Percentiles rank a stretch among this genome's conserved stretches.
Evolutionary conservation across 2,329 filamentous ascomycete species (phyloP).

Genomic region (Cladosporium phlei): DNA sequence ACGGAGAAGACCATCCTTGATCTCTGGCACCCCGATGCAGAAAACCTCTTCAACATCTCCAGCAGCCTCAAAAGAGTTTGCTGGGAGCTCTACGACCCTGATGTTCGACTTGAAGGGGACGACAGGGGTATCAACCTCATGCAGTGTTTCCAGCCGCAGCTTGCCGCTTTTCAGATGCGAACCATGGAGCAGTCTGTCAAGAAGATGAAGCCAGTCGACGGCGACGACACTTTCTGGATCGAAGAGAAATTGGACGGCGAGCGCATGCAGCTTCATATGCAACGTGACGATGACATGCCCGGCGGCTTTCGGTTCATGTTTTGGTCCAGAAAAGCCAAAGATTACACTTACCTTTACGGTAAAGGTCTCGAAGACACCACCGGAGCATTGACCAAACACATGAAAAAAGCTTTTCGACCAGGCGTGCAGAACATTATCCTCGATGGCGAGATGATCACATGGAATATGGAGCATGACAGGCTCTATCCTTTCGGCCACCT

Average conservation of each 20-base stretch:
- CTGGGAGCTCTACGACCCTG: constrained; percentile 80
- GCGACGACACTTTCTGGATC: constrained; percentile 83
- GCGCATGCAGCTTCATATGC: constrained; percentile 94
- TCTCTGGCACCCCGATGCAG: constrained; percentile 51
- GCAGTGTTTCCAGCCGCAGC: constrained; percentile 93
- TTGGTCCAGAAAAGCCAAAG: constrained; percentile 94
- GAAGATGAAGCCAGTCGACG: constrained; percentile 59
- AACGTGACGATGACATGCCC: constrained; percentile 59
- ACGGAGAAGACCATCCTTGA: constrained; percentile 86
- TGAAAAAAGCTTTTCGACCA: constrained; percentile 69
- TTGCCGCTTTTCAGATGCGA: constrained; percentile 86
- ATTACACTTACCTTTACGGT: constrained; percentile 94
- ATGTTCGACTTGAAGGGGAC: constrained; percentile 67
- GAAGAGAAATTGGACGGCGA: constrained; percentile 98
- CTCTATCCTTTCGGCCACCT: constrained; percentile 87
- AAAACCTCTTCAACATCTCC: constrained; percentile 72
- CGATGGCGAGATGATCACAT: constrained; percentile 98
- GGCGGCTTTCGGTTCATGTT: constrained; percentile 75
- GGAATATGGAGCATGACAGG: constrained; percentile 81
- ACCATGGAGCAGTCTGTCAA: constrained; percentile 75
- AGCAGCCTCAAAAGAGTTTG: constrained; percentile 87
- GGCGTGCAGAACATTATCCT: constrained; percentile 83
- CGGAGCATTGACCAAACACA: constrained; percentile 72
- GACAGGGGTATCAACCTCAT: constrained; percentile 74
- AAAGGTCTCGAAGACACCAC: constrained; percentile 67